Percentiles rank a stretch among this genome's conserved stretches.
These are phyloP conservation scores for Spinellus fusiger DNA, from an alignment of 192 early-diverging fungal species.

Conservation along the genomic window DNA sequence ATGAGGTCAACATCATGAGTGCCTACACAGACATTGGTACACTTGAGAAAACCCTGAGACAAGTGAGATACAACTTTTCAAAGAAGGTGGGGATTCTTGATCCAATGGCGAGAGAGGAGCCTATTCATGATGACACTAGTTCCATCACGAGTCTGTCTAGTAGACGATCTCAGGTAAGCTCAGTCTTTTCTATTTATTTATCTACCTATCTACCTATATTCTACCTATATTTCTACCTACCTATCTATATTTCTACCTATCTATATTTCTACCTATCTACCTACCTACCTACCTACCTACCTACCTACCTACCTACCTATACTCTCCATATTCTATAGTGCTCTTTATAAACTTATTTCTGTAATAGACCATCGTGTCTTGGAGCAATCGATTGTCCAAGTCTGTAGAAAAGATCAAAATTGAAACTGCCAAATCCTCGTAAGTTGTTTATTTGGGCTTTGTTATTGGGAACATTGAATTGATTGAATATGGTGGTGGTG, in stretches of 20 bases:
- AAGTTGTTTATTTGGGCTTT: not conserved
- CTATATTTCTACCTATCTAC: not conserved
- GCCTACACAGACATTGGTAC: not conserved
- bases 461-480: not conserved
- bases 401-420: conserved; percentile 9
- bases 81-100: not conserved
- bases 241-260: not conserved
- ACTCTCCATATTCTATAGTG: not conserved
- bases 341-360: not conserved
- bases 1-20: not conserved
- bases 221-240: not conserved
- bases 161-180: conserved; percentile 8
- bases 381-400: not conserved
- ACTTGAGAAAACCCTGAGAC: not conserved
- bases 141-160: not conserved
- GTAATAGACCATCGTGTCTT: not conserved
- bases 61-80: not conserved
- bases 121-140: not conserved
- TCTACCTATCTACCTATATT: not conserved
- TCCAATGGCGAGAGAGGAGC: no score
- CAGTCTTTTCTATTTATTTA: not conserved
- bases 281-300: not conserved
- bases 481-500: not conserved
- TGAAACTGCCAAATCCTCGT: not conserved
- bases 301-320: not conserved